Evolutionary conservation across 805 yeast genomes (phyloP).

Genomic region (Candida maesae): DNA sequence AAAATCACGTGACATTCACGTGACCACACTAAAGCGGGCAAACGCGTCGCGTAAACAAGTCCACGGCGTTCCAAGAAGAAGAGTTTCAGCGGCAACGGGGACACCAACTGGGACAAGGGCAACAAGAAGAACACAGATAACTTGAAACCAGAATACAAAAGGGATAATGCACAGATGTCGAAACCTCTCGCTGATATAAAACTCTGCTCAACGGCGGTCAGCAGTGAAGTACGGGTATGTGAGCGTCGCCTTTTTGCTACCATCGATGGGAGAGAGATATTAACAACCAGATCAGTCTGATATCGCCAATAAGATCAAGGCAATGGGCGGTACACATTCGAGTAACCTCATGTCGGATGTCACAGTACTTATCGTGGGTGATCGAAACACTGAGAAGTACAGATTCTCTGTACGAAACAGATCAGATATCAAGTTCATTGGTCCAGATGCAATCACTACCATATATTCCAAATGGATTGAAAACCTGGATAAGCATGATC

Average conservation of each 20-base stretch:
- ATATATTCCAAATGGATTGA: slow-evolving; percentile 49
- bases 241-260: not conserved
- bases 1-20: no score
- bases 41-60: no score
- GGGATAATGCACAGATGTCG: slow-evolving; percentile 12
- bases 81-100: not conserved
- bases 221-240: slow-evolving; percentile 20
- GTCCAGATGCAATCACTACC: slow-evolving; percentile 40
- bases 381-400: slow-evolving; percentile 52
- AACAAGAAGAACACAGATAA: no score
- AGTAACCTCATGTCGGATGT: slow-evolving; percentile 60
- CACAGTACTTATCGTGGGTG: slow-evolving; percentile 56
- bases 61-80: no score
- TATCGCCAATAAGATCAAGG: slow-evolving; percentile 41
- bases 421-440: slow-evolving; percentile 54
- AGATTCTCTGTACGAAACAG: slow-evolving; percentile 46
- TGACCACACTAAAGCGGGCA: no score
- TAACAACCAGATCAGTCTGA: slow-evolving; percentile 25
- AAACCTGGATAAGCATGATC: slow-evolving; percentile 39
- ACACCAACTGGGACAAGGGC: no score
- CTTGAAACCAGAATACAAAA: not conserved
- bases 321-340: slow-evolving; percentile 57
- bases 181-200: slow-evolving; percentile 21
- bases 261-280: not conserved
- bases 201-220: slow-evolving; percentile 27